Evolutionary conservation across 2,329 filamentous ascomycete genomes (phyloP).

Genomic region (Pseudophaeomoniella oleicola): DNA sequence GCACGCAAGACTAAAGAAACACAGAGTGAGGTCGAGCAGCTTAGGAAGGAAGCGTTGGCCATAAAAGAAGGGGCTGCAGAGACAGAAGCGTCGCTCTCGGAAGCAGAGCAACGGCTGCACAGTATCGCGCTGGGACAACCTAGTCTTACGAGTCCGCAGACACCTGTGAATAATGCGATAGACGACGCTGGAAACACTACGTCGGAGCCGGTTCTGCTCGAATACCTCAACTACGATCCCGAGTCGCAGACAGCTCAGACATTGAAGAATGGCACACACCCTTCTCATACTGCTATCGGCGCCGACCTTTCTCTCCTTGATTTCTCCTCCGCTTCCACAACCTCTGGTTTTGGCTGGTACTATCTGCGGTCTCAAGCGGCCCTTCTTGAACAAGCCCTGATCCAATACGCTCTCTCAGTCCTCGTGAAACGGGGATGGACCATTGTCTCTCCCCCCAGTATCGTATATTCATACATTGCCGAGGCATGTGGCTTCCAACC

Average conservation of each 20-base stretch:
- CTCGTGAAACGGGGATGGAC: slow-evolving; percentile 64
- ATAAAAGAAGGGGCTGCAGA: background rate
- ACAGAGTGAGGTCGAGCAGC: slow-evolving; percentile 6
- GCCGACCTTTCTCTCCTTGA: slow-evolving; percentile 78
- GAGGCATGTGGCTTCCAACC: slow-evolving; percentile 89
- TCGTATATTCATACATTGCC: slow-evolving; percentile 86
- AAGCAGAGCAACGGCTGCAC: slow-evolving; percentile 13
- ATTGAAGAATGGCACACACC: slow-evolving; percentile 14
- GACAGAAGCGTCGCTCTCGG: background rate
- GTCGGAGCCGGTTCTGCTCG: slow-evolving; percentile 25
- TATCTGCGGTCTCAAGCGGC: slow-evolving; percentile 85
- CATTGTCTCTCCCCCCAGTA: slow-evolving; percentile 67
- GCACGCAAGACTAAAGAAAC: slow-evolving; percentile 8
- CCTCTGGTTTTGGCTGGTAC: slow-evolving; percentile 95
- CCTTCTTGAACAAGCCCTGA: slow-evolving; percentile 82
- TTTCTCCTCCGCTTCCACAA: slow-evolving; percentile 65
- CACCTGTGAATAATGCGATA: slow-evolving; percentile 55
- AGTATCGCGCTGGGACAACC: slow-evolving; percentile 63
- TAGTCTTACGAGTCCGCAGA: slow-evolving; percentile 66
- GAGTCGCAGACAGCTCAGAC: slow-evolving; percentile 15
- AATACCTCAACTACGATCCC: slow-evolving; percentile 64
- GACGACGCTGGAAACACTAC: slow-evolving; percentile 26
- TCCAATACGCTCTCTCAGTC: slow-evolving; percentile 69
- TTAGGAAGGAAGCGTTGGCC: slow-evolving; percentile 2
- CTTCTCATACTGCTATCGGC: slow-evolving; percentile 78